Conservation (phyloP, 2,329 filamentous ascomycete species). For the Leptodontidium sp. region DNA sequence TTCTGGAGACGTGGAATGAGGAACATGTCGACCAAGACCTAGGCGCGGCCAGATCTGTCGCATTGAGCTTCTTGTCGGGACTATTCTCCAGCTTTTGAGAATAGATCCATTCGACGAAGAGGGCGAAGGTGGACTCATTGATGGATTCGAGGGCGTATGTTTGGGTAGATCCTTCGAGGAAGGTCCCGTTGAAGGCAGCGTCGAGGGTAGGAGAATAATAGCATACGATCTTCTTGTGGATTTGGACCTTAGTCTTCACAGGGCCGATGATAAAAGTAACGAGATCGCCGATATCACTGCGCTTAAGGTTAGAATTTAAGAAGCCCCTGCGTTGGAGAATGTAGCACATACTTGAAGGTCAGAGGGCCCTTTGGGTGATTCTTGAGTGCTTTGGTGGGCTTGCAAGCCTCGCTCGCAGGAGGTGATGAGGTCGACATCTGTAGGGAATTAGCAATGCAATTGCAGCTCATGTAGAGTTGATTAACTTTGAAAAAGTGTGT, state of each 20-base stretch:
- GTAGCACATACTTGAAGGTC: neutral
- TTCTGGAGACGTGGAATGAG: conserved; percentile 27
- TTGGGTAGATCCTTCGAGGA: conserved; percentile 28
- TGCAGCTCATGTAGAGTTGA: too few relatives aligned
- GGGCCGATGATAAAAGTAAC: conserved; percentile 22
- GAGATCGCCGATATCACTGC: neutral
- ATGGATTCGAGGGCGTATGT: conserved; percentile 23
- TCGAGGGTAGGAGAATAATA: conserved; percentile 27
- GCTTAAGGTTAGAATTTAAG: neutral
- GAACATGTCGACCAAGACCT: conserved; percentile 26
- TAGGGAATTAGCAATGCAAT: neutral
- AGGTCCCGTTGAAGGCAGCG: conserved; percentile 26
- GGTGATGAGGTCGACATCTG: neutral
- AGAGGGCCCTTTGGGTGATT: neutral
- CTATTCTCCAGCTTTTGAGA: neutral
- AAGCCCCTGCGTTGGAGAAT: neutral
- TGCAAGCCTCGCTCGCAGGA: neutral
- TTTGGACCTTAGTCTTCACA: neutral
- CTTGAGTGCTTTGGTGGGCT: neutral
- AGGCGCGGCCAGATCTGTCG: conserved; percentile 1
- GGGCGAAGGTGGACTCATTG: neutral
- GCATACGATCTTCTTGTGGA: conserved; percentile 28
- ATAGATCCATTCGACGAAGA: conserved; percentile 14
- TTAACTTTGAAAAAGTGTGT: too few relatives aligned
- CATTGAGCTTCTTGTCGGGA: neutral